These are phyloP conservation scores for Magnusiomyces suaveolens DNA, from an alignment of 1,139 yeast genomes.

Conservation along the genomic window DNA sequence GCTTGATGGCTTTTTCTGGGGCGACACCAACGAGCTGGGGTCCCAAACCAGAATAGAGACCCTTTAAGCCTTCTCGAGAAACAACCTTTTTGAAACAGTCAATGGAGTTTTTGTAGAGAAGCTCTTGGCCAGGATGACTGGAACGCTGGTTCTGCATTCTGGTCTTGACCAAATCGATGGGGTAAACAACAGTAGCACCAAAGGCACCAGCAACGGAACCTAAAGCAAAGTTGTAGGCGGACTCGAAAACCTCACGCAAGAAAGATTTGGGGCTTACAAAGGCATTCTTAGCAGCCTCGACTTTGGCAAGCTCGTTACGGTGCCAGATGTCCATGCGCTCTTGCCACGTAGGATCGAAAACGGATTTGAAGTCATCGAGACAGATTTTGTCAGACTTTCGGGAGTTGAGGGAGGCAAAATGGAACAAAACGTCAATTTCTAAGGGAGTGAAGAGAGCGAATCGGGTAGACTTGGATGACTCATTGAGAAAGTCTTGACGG, in stretches of 20 bases:
- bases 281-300: constrained; percentile 38
- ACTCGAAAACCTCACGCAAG: constrained; percentile 53
- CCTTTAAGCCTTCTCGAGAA: constrained; percentile 68
- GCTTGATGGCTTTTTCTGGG: constrained; percentile 94
- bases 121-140: constrained; percentile 41
- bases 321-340: constrained; percentile 32
- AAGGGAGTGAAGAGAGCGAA: constrained; percentile 39
- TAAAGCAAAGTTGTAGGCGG: constrained; percentile 74
- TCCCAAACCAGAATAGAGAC: constrained; percentile 87
- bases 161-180: constrained; percentile 91
- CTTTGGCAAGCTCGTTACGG: constrained; percentile 29
- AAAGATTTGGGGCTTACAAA: constrained; percentile 33
- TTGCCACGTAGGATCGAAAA: constrained; percentile 40
- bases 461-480: constrained; percentile 35
- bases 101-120: constrained; percentile 62
- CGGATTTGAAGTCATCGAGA: constrained; percentile 34
- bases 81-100: constrained; percentile 82
- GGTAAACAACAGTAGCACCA: constrained; percentile 97
- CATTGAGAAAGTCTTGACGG: constrained; percentile 33
- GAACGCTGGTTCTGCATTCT: constrained; percentile 94
- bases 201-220: constrained; percentile 97
- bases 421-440: constrained; percentile 38
- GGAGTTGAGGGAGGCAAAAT: constrained; percentile 33
- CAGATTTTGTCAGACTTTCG: constrained; percentile 27
- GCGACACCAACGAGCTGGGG: constrained; percentile 97